These are phyloP conservation scores for Pulveroboletus ravenelii DNA, from an alignment of 768 basidiomycete species.

Conservation along the genomic window DNA sequence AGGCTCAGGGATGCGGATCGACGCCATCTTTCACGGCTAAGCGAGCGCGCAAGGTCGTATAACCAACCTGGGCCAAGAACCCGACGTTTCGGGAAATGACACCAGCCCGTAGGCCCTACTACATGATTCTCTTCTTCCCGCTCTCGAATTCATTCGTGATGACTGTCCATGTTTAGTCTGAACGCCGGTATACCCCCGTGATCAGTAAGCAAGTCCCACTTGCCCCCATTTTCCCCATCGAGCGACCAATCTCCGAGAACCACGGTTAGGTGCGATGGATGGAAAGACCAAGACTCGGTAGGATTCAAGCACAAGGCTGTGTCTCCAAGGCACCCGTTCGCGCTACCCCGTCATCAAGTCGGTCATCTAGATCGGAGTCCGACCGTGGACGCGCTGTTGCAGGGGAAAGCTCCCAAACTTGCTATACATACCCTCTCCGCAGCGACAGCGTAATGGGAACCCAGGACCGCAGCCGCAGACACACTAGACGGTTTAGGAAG, in stretches of 20 bases:
- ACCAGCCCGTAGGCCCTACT: too few relatives aligned
- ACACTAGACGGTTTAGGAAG: background rate
- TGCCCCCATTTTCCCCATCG: background rate
- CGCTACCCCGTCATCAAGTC: too few relatives aligned
- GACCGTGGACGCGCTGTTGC: too few relatives aligned
- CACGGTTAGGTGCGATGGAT: background rate
- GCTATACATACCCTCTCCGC: background rate
- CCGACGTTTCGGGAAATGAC: too few relatives aligned
- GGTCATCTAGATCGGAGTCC: too few relatives aligned
- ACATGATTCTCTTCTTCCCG: too few relatives aligned
- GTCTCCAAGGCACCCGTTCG: background rate
- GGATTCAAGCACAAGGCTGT: background rate
- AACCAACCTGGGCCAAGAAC: too few relatives aligned
- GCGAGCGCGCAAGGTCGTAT: too few relatives aligned
- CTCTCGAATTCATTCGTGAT: background rate
- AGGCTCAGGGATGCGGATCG: background rate
- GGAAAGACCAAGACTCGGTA: background rate
- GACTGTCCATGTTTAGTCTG: background rate
- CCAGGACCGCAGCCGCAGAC: constrained; percentile 14
- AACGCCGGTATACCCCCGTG: background rate
- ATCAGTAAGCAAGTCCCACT: too few relatives aligned
- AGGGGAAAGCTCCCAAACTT: too few relatives aligned
- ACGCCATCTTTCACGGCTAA: background rate
- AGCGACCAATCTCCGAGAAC: constrained; percentile 1
- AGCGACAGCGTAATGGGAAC: background rate